Evolutionary conservation across 169 alveolate species (phyloP), one percentile per base, ranked within the genome.

Genomic region (Plasmodium knowlesi): DNA sequence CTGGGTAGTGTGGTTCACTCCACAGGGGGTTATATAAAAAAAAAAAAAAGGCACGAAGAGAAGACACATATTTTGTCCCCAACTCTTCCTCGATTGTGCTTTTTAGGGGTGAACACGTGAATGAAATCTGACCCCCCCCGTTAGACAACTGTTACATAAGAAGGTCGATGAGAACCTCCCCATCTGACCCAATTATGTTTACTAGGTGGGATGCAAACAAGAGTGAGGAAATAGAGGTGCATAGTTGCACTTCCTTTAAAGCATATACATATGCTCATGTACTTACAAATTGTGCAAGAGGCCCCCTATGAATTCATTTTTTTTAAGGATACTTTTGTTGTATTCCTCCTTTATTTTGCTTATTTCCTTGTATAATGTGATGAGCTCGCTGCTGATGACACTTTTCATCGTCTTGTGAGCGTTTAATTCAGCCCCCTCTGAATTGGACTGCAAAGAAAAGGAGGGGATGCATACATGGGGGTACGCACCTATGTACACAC

Each of bases 291-390:
- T 78, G 46, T 76, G 86, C 16, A 88, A 16, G 50, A 88, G 73
- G 2, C 54, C 76, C 46, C 82, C 94, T 22, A 78, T 78, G 50
- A 88, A 88, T 70, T 88, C 94, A 57, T 88, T 88, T 57, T 88
- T 88, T 67, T 88, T 88, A 37, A 88, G 94, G 39, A 88, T 84
- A 22, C 71, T 78, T 39, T 12, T 78, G 72, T 79, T 88, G 22
- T 88, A 88, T 32, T 88, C 94, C 46, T 88, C 89, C 67, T 78
- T 88, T 54, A 88, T 88, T 41, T 54, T 88, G 53, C 82, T 88
- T 88, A 88, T 88, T 57, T 88, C 94, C 50, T 72, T 88, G 46
- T 88, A 88, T 78, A 88, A 19, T 19, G 84, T 22, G 61, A 88
- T 37, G n/a, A 88, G 30, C 37, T 88, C 94, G 10, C 72, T 88